Percentiles rank a stretch among this genome's conserved stretches.
Conservation (phyloP, 768 basidiomycete species). For the Multifurca ochricompacta region DNA sequence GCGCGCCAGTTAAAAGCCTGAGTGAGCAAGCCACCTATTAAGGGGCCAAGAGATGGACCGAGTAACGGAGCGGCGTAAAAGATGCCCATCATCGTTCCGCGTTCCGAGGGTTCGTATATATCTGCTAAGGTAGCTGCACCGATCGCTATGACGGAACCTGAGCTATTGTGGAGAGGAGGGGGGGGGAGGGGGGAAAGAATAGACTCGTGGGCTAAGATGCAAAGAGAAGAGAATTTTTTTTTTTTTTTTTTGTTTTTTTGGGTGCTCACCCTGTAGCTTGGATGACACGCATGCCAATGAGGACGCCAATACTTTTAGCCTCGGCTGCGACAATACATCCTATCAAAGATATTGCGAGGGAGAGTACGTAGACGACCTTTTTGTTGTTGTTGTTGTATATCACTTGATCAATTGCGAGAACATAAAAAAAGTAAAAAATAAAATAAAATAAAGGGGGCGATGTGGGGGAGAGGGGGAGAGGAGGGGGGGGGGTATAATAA, state of each 20-base stretch:
- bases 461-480: too few species aligned
- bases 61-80: conserved; percentile 76
- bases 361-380: conserved; percentile 47
- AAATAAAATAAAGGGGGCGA: too few species aligned
- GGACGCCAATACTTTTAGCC: conserved; percentile 42
- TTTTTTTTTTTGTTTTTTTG: too few species aligned
- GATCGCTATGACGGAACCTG: conserved; percentile 59
- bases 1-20: conserved; percentile 69
- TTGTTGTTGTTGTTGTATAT: too few species aligned
- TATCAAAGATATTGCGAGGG: conserved; percentile 44
- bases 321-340: conserved; percentile 52
- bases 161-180: conserved; percentile 30
- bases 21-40: conserved; percentile 63
- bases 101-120: conserved; percentile 64
- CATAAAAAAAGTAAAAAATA: too few species aligned
- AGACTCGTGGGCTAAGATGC: too few species aligned
- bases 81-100: conserved; percentile 73
- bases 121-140: conserved; percentile 76
- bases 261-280: conserved; percentile 55
- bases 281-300: conserved; percentile 64
- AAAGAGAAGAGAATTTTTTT: too few species aligned
- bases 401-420: too few species aligned
- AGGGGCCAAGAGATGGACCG: conserved; percentile 60
- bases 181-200: too few species aligned
- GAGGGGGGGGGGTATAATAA: too few species aligned